phyloP scores from a whole-genome alignment of 805 yeast species.

The Yarrowia alimentaria region DNA sequence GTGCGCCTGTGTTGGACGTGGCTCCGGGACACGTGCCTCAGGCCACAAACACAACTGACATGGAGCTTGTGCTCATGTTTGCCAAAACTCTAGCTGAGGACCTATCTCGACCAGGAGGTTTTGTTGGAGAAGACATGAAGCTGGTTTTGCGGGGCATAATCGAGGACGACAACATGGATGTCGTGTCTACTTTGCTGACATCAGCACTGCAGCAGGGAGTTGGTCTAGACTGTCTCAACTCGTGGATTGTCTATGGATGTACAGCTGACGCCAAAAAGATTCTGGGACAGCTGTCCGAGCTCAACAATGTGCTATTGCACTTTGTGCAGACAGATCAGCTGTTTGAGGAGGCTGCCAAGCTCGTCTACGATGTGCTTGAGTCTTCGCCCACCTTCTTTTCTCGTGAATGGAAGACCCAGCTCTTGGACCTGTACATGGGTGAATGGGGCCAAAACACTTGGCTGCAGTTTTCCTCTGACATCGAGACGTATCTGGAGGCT shows the following conservation, averaged over 20 bases:
- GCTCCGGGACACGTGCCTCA: background rate
- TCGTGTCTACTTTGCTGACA: background rate
- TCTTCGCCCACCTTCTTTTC: slow-evolving; percentile 17
- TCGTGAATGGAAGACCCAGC: slow-evolving; percentile 7
- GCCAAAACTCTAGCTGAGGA: slow-evolving; percentile 37
- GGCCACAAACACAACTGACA: slow-evolving; percentile 5
- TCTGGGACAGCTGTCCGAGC: background rate
- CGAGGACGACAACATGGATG: slow-evolving; percentile 26
- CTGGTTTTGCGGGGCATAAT: slow-evolving; percentile 15
- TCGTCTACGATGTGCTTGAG: slow-evolving; percentile 20
- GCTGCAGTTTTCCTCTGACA: background rate
- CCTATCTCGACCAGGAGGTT: slow-evolving; percentile 26
- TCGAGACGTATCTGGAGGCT: slow-evolving; percentile 11
- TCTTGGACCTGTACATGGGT: slow-evolving; percentile 7
- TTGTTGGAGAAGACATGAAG: slow-evolving; percentile 18
- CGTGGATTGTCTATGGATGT: slow-evolving; percentile 23
- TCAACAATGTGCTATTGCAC: slow-evolving; percentile 1
- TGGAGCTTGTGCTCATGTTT: slow-evolving; percentile 33
- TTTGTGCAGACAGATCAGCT: slow-evolving; percentile 16
- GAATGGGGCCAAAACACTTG: slow-evolving; percentile 19
- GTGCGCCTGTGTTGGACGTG: slow-evolving; percentile 5
- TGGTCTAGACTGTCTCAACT: slow-evolving; percentile 17
- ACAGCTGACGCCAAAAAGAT: slow-evolving; percentile 7
- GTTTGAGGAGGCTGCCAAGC: slow-evolving; percentile 16
- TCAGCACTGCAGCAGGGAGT: slow-evolving; percentile 10